Evolutionary conservation across 805 yeast species (phyloP).

Genomic region (Saccharomyces paradoxus): DNA sequence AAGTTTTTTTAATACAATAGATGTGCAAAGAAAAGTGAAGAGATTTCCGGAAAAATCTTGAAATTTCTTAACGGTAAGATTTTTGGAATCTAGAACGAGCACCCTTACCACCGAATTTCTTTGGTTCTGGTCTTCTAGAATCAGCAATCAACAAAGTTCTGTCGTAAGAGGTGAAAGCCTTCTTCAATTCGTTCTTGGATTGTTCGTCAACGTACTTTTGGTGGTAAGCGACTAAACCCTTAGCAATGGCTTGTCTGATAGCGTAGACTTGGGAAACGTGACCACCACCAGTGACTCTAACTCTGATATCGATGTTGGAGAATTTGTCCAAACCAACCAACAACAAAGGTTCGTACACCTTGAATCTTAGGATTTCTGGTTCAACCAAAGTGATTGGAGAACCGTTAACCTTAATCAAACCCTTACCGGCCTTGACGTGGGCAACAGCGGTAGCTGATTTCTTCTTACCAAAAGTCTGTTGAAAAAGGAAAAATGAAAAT

Average conservation of each 20-base stretch:
- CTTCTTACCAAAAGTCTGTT: conserved; percentile 97
- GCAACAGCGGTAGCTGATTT: conserved; percentile 99
- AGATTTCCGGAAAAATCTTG: background rate
- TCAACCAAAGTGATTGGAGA: conserved; percentile 95
- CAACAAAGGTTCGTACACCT: conserved; percentile 97
- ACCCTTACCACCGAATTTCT: conserved; percentile 99
- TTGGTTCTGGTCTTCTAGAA: conserved; percentile 99
- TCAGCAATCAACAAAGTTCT: conserved; percentile 98
- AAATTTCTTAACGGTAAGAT: conserved; percentile 85
- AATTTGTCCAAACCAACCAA: conserved; percentile 96
- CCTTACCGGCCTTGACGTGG: conserved; percentile 97
- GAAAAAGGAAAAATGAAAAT: conserved; percentile 2
- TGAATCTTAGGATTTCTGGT: conserved; percentile 97
- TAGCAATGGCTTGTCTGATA: conserved; percentile 98
- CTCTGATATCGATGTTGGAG: conserved; percentile 95
- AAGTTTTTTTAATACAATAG: background rate
- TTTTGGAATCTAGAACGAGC: conserved; percentile 99
- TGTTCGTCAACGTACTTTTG: conserved; percentile 98
- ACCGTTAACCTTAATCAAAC: conserved; percentile 97
- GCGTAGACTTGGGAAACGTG: conserved; percentile 99
- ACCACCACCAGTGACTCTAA: conserved; percentile 99
- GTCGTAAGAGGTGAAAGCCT: conserved; percentile 92
- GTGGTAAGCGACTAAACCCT: conserved; percentile 97
- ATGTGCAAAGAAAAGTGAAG: conserved; percentile 2
- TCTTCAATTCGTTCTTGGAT: conserved; percentile 96